Evolutionary conservation across 2,329 filamentous ascomycete genomes (phyloP).

Genomic region (Cadophora gregata): DNA sequence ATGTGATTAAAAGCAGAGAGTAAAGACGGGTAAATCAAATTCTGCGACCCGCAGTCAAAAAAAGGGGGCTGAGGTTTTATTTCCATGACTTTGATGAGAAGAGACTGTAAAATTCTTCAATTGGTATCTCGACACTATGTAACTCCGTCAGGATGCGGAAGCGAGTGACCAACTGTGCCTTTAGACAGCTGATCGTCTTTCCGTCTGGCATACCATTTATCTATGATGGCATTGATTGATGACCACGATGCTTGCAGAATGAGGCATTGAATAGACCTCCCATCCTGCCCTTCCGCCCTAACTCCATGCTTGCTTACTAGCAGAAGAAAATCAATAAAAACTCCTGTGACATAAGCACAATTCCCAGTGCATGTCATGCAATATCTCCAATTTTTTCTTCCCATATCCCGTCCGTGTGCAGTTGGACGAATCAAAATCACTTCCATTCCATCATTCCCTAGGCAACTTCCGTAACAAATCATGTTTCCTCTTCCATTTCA

Average conservation of each 20-base stretch:
- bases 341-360: conserved; percentile 8
- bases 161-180: not conserved
- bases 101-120: conserved; percentile 1
- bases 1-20: not conserved
- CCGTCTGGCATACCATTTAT: not conserved
- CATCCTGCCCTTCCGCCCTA: not conserved
- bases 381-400: conserved; percentile 1
- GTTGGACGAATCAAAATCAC: not conserved
- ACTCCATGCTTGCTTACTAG: conserved; percentile 17
- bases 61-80: too few relatives aligned
- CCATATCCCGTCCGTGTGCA: not conserved
- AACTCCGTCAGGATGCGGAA: not conserved
- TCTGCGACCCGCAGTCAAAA: not conserved
- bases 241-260: conserved; percentile 13
- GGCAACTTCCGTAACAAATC: not conserved
- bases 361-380: conserved; percentile 19
- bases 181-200: not conserved
- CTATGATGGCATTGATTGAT: conserved; percentile 2
- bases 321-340: conserved; percentile 2
- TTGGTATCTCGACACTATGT: conserved; percentile 21
- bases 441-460: not conserved
- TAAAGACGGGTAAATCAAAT: not conserved
- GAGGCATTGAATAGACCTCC: conserved; percentile 9
- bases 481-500: not conserved
- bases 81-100: not conserved